These are phyloP conservation scores for Lachnellula willkommii DNA, from an alignment of 2,329 filamentous ascomycete genomes.

Conservation along the genomic window DNA sequence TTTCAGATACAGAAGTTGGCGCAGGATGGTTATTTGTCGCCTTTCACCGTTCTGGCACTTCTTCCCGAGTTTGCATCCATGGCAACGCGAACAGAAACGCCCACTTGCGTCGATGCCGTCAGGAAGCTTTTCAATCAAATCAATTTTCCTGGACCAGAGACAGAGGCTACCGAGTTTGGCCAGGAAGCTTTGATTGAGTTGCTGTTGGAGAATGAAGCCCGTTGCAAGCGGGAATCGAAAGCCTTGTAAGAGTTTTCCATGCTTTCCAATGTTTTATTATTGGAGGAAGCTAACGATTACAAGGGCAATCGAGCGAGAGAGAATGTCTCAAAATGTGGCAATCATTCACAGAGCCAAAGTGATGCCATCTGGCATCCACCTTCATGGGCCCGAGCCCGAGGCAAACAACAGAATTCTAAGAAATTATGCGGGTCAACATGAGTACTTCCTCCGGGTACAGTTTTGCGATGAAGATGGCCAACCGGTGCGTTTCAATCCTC, in stretches of 20 bases:
- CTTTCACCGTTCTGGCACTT: constrained; percentile 44
- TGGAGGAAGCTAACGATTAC: neutral
- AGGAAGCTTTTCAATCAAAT: constrained; percentile 48
- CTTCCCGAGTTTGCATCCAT: constrained; percentile 35
- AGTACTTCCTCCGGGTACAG: constrained; percentile 64
- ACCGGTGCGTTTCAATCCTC: constrained; percentile 53
- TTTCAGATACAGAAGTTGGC: constrained; percentile 62
- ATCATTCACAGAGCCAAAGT: constrained; percentile 35
- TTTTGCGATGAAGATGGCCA: constrained; percentile 71
- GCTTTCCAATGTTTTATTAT: neutral
- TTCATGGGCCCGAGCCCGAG: constrained; percentile 60
- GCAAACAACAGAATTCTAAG: constrained; percentile 66
- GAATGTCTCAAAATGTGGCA: constrained; percentile 19
- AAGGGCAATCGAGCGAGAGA: constrained; percentile 21
- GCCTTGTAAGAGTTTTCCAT: neutral
- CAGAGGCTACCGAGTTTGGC: constrained; percentile 39
- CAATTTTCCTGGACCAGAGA: constrained; percentile 48
- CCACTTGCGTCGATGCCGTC: constrained; percentile 49
- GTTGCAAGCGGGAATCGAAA: constrained; percentile 27
- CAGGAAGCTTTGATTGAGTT: constrained; percentile 39
- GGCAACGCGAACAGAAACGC: constrained; percentile 26
- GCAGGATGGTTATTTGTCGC: constrained; percentile 57
- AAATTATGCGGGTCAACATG: constrained; percentile 53
- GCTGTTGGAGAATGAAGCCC: constrained; percentile 36
- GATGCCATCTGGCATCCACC: constrained; percentile 52